Evolutionary conservation across 1,284 basidiomycete species (phyloP), one percentile per base, ranked within the genome.

Genomic region (Trichosporon asahii): DNA sequence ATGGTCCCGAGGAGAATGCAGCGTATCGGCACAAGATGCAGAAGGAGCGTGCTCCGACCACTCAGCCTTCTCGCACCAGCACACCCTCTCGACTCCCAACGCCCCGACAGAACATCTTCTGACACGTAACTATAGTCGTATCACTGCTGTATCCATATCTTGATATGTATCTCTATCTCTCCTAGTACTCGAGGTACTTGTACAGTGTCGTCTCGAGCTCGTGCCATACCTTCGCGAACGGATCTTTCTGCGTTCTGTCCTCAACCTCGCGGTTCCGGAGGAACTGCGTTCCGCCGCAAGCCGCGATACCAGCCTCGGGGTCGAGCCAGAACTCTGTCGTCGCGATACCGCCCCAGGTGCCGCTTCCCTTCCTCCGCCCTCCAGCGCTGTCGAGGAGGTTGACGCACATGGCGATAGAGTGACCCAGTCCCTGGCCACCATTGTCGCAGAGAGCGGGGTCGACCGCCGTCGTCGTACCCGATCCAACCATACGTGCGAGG

Each of bases 251-350:
- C 2, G 6, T 31, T 31, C 29, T 6, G 14, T 61, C 29, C 57
- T 33, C 57, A 3, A 7, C 12, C 57, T 61, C 57, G 15, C 57
- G 57, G 18, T 61, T 61, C 2, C 57, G 27, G 7, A 61, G 29
- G 29, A 33, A 61, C 57, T 61, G 57, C 27, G 57, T 61, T 3
- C 57, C 57, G 27, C 57, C 57, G 29, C 57, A 61, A 2, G 57
- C 67, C 11, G 46, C 75, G 23, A 80, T 66, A 2, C 76, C 76
- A 1, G 69, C 68, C 11, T 35, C 66, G 3, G 79, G 79, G 68
- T 79, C 79, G 23, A 79, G 46, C 77, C 78, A 79, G 69, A 72
- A 77, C 65, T 72, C 44, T 0, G 78, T 78, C 64, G 73, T 72
- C 8, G 69, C 69, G 64, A 66, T 68, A n/a, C 72, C 75, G 3